Evolutionary conservation across 345 rosid species (phyloP).

Genomic region (Diplotaxis tenuifolia): DNA sequence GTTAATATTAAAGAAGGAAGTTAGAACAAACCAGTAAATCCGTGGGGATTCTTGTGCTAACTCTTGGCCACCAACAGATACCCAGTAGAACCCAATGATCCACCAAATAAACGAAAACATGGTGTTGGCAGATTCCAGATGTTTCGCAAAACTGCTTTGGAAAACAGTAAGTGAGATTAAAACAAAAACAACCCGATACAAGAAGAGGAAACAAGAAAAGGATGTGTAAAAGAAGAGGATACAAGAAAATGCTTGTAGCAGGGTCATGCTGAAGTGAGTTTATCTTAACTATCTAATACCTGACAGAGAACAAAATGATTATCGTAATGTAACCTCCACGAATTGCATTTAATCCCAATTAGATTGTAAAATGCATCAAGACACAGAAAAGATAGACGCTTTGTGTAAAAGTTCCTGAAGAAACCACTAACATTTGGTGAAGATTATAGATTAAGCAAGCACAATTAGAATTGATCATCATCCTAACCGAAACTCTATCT

Average conservation of each 20-base stretch:
- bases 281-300: background rate
- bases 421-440: background rate
- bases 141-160: background rate
- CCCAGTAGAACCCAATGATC: slow-evolving; percentile 3
- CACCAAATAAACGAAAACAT: background rate
- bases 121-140: background rate
- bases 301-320: background rate
- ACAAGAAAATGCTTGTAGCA: too few relatives aligned
- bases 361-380: background rate
- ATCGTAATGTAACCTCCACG: background rate
- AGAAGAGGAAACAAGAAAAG: background rate
- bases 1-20: background rate
- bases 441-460: background rate
- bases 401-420: background rate
- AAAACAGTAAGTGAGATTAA: background rate
- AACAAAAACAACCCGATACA: background rate
- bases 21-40: background rate
- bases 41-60: background rate
- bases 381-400: background rate
- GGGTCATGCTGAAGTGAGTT: too few relatives aligned
- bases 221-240: background rate
- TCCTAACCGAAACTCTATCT: background rate
- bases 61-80: background rate
- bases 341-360: background rate
- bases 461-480: background rate